These are phyloP conservation scores for Priceomyces fermenticarens DNA, from an alignment of 805 yeast genomes.

Conservation along the genomic window DNA sequence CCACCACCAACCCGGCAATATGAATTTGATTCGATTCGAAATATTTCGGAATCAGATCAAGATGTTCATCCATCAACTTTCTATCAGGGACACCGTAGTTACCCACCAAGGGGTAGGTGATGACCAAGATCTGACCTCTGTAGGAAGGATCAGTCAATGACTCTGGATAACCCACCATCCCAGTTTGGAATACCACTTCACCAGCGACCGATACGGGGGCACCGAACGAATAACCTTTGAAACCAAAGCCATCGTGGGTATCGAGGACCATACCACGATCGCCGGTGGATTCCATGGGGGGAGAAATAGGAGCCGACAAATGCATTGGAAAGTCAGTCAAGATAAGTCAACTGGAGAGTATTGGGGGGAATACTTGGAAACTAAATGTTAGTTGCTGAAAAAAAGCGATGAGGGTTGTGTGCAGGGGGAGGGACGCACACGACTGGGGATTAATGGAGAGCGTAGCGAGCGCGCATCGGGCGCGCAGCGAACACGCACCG, in stretches of 20 bases:
- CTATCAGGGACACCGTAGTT: slow-evolving; percentile 99
- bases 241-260: slow-evolving; percentile 77
- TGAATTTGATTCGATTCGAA: slow-evolving; percentile 93
- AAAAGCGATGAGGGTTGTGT: not conserved
- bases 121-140: slow-evolving; percentile 94
- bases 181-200: slow-evolving; percentile 98
- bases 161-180: slow-evolving; percentile 99
- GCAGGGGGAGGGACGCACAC: too few species aligned
- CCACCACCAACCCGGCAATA: slow-evolving; percentile 94
- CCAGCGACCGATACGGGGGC: slow-evolving; percentile 88
- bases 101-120: slow-evolving; percentile 95
- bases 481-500: too few species aligned
- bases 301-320: slow-evolving; percentile 82
- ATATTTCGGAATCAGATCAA: slow-evolving; percentile 78
- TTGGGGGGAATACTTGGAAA: not conserved
- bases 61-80: slow-evolving; percentile 56
- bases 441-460: too few species aligned
- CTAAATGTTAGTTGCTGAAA: not conserved
- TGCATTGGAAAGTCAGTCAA: slow-evolving; percentile 13
- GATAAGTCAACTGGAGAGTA: slow-evolving; percentile 11
- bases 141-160: slow-evolving; percentile 97
- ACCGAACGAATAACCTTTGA: slow-evolving; percentile 97
- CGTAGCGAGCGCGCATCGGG: too few species aligned
- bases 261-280: slow-evolving; percentile 85
- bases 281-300: slow-evolving; percentile 81